Conservation (phyloP, 176 grass and related monocot species). For the Dactylis glomerata region DNA sequence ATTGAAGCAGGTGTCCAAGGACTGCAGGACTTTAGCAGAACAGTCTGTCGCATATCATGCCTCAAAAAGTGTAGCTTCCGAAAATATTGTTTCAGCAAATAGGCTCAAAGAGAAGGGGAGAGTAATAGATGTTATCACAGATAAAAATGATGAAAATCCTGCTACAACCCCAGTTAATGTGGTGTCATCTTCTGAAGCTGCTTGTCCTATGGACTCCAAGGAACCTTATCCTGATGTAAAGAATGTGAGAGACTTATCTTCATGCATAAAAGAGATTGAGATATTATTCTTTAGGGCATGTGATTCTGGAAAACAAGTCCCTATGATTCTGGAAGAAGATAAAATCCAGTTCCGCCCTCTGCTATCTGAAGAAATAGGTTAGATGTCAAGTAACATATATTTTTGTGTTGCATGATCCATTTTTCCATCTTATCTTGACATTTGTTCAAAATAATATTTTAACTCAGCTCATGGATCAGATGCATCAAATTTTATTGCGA, state of each 20-base stretch:
- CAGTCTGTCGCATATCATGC: background rate
- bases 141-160: background rate
- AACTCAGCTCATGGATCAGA: slow-evolving; percentile 44
- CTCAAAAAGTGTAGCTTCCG: background rate
- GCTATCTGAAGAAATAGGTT: slow-evolving; percentile 63
- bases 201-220: slow-evolving; percentile 17
- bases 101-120: background rate
- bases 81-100: background rate
- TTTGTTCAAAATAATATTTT: background rate
- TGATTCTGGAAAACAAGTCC: slow-evolving; percentile 61
- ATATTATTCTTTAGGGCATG: slow-evolving; percentile 56
- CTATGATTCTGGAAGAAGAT: slow-evolving; percentile 58
- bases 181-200: background rate
- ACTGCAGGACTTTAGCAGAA: slow-evolving; percentile 17
- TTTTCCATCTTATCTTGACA: background rate
- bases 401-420: slow-evolving; percentile 7
- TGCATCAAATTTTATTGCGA: slow-evolving; percentile 39
- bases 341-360: slow-evolving; percentile 59
- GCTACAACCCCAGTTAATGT: background rate
- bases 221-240: slow-evolving; percentile 13
- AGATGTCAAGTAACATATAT: background rate
- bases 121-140: background rate
- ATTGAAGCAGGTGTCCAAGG: slow-evolving; percentile 31
- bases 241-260: slow-evolving; percentile 29
- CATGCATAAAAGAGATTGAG: slow-evolving; percentile 60